Evolutionary conservation across 73 alveolate species (phyloP).

Genomic region (Uronychia setigera): DNA sequence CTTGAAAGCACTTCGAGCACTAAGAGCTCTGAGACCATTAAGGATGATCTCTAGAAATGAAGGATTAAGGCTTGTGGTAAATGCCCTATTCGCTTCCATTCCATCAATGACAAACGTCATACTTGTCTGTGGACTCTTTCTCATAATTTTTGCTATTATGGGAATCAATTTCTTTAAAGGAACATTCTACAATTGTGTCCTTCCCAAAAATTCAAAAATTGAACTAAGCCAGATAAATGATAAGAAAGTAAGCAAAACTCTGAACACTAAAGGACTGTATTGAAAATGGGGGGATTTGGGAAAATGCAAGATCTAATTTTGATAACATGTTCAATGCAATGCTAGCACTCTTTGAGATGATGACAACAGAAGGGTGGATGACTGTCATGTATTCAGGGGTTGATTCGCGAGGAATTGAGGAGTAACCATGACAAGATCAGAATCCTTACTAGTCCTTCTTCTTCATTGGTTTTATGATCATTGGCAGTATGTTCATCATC

Average conservation of each 20-base stretch:
- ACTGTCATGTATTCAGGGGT: slow-evolving; percentile 51
- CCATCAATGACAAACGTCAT: slow-evolving; percentile 53
- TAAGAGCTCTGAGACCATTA: slow-evolving; percentile 55
- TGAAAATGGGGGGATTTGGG: slow-evolving; percentile 40
- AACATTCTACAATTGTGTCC: slow-evolving; percentile 17
- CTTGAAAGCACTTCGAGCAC: slow-evolving; percentile 53
- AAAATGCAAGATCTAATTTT: slow-evolving; percentile 24
- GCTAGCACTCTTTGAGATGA: slow-evolving; percentile 53
- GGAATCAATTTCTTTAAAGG: slow-evolving; percentile 44
- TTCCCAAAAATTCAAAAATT: neutral
- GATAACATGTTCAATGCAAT: slow-evolving; percentile 39
- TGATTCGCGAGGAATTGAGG: slow-evolving; percentile 42
- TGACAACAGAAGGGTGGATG: slow-evolving; percentile 61
- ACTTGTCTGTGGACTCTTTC: slow-evolving; percentile 15
- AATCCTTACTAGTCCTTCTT: neutral
- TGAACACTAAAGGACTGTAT: slow-evolving; percentile 13
- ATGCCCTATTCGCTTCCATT: slow-evolving; percentile 46
- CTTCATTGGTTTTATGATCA: slow-evolving; percentile 41
- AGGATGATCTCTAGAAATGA: slow-evolving; percentile 16
- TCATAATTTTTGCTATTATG: slow-evolving; percentile 55
- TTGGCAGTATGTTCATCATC: slow-evolving; percentile 45
- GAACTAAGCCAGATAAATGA: neutral
- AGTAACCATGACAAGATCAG: slow-evolving; percentile 35
- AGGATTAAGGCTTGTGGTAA: slow-evolving; percentile 47
- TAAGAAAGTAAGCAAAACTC: neutral